phyloP scores from a whole-genome alignment of 306 rosid species.

The Geum urbanum region DNA sequence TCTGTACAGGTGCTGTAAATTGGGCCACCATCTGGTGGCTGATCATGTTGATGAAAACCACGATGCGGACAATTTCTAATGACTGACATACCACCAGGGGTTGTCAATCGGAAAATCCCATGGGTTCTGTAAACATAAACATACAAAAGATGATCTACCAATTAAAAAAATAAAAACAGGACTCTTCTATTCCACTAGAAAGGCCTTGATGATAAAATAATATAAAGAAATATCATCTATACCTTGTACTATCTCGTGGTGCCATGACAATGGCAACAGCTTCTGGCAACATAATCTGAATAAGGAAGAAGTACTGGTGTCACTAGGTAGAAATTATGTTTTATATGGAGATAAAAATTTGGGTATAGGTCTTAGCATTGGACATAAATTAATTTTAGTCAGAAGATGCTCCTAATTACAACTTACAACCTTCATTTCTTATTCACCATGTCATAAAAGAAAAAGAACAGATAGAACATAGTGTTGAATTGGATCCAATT shows the following conservation, averaged over 20 bases:
- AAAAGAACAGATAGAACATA: background rate
- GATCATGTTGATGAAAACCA: constrained; percentile 81
- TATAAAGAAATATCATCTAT: constrained; percentile 22
- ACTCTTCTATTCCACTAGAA: background rate
- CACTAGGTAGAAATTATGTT: background rate
- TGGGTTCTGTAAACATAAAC: constrained; percentile 55
- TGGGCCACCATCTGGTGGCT: constrained; percentile 93
- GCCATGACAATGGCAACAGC: constrained; percentile 99
- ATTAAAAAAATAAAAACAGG: background rate
- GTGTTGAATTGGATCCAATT: background rate
- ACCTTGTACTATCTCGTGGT: constrained; percentile 74
- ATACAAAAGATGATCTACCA: constrained; percentile 9
- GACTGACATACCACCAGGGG: constrained; percentile 90
- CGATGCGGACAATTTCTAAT: constrained; percentile 86
- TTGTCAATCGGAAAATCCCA: constrained; percentile 89
- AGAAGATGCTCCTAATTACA: background rate
- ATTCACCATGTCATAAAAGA: background rate
- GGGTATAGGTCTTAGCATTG: background rate
- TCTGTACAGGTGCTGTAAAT: constrained; percentile 80
- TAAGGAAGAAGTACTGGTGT: constrained; percentile 20
- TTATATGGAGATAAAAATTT: background rate
- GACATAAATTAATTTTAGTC: background rate
- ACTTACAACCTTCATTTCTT: background rate
- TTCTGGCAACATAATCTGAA: constrained; percentile 94
- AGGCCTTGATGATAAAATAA: background rate